A percentile compares a stretch with the other conserved stretches of the same genome.
phyloP scores from a whole-genome alignment of 768 basidiomycete species.

The Podaxis pistillaris region DNA sequence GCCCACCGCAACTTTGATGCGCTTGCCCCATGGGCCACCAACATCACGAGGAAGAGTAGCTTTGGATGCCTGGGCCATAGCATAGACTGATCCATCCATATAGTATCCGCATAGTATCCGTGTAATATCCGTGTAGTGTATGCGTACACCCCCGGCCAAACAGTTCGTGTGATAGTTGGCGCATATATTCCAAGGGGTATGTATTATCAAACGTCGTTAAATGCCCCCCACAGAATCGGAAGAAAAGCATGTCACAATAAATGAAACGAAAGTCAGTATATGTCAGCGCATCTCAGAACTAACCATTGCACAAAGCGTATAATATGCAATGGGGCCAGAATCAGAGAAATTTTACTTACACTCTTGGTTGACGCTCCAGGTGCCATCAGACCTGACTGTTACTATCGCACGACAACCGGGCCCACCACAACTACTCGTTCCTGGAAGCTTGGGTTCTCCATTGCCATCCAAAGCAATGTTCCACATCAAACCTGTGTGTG shows the following conservation, averaged over 20 bases:
- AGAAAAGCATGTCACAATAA: neutral
- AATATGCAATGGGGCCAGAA: neutral
- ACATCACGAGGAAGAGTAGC: constrained; percentile 65
- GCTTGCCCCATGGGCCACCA: constrained; percentile 62
- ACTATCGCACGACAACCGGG: constrained; percentile 63
- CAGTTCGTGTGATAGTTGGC: neutral
- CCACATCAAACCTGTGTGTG: constrained; percentile 62
- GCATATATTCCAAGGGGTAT: neutral
- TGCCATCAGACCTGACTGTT: constrained; percentile 58
- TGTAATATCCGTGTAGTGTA: neutral
- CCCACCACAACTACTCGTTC: constrained; percentile 55
- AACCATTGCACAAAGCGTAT: neutral
- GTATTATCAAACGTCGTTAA: neutral
- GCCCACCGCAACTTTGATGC: constrained; percentile 58
- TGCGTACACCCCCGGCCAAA: neutral
- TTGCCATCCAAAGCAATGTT: constrained; percentile 61
- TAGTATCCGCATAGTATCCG: neutral
- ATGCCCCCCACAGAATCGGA: neutral
- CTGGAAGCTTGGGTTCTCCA: constrained; percentile 60
- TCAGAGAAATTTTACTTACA: constrained; percentile 37
- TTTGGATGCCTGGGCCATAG: constrained; percentile 70
- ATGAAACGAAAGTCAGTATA: neutral
- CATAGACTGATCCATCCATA: constrained; percentile 42
- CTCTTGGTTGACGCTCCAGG: constrained; percentile 68
- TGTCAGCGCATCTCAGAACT: neutral